These are phyloP conservation scores for Multifurca ochricompacta DNA, from an alignment of 768 basidiomycete species.

Conservation along the genomic window DNA sequence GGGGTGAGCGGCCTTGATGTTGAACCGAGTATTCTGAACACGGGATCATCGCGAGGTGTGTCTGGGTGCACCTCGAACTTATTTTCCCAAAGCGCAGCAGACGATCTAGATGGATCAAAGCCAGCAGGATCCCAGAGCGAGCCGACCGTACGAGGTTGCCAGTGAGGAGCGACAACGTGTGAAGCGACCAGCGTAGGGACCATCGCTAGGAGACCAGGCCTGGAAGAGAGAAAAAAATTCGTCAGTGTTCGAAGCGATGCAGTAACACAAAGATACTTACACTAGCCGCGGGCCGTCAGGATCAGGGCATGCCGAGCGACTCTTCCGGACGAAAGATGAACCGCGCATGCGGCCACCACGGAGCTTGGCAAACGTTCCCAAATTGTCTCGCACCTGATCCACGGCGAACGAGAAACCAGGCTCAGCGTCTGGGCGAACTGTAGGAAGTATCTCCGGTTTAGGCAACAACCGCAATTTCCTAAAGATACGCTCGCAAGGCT, in stretches of 20 bases:
- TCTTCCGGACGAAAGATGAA: constrained; percentile 79
- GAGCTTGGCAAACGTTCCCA: constrained; percentile 70
- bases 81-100: constrained; percentile 79
- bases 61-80: constrained; percentile 85
- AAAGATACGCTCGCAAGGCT: constrained; percentile 61
- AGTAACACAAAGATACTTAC: constrained; percentile 39
- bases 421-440: constrained; percentile 44
- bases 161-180: constrained; percentile 56
- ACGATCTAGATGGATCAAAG: constrained; percentile 70
- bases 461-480: constrained; percentile 51
- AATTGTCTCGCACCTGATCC: constrained; percentile 76
- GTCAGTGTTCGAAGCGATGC: not conserved
- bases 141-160: constrained; percentile 46
- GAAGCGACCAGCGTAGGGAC: constrained; percentile 67
- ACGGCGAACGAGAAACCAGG: constrained; percentile 76
- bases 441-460: constrained; percentile 60
- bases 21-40: constrained; percentile 24
- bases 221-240: constrained; percentile 30
- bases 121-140: constrained; percentile 65
- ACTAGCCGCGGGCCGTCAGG: constrained; percentile 38
- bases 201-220: constrained; percentile 68
- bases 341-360: constrained; percentile 86
- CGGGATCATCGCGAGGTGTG: constrained; percentile 59
- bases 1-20: constrained; percentile 9
- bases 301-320: constrained; percentile 50